Conservation (phyloP, 2,329 filamentous ascomycete species). For the Fusarium nodosum region DNA sequence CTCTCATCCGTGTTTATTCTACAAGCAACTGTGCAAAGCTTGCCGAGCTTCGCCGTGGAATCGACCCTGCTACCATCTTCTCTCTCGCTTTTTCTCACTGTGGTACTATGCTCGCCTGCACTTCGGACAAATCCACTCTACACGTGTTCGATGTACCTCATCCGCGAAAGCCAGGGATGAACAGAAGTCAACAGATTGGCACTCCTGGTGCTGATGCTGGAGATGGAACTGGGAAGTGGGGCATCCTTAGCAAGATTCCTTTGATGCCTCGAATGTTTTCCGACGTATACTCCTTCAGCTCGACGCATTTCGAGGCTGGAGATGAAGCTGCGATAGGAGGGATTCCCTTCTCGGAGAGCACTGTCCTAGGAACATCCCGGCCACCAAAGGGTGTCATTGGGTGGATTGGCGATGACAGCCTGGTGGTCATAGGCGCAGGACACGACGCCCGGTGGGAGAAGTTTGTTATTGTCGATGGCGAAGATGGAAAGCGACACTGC, state of each 20-base stretch:
- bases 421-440: constrained; percentile 84
- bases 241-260: constrained; percentile 84
- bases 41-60: constrained; percentile 87
- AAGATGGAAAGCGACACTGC: constrained; percentile 76
- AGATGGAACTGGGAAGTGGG: constrained; percentile 81
- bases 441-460: constrained; percentile 89
- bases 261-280: constrained; percentile 89
- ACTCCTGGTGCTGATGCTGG: constrained; percentile 57
- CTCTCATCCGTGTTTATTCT: constrained; percentile 86
- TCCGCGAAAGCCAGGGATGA: constrained; percentile 58
- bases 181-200: constrained; percentile 51
- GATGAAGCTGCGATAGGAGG: constrained; percentile 72
- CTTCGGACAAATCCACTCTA: constrained; percentile 95
- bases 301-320: constrained; percentile 84
- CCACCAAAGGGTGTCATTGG: constrained; percentile 87
- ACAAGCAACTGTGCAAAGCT: constrained; percentile 84
- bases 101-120: constrained; percentile 85
- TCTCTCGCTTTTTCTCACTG: constrained; percentile 89
- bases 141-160: constrained; percentile 91
- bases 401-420: constrained; percentile 81
- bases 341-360: constrained; percentile 59
- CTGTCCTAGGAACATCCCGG: constrained; percentile 65
- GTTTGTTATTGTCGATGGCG: constrained; percentile 77
- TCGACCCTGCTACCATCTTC: constrained; percentile 89
- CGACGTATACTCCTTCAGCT: constrained; percentile 88